Evolutionary conservation across 495 filamentous ascomycete species (phyloP), one percentile per base, ranked within the genome.

Genomic region (Hypoxylon trugodes): DNA sequence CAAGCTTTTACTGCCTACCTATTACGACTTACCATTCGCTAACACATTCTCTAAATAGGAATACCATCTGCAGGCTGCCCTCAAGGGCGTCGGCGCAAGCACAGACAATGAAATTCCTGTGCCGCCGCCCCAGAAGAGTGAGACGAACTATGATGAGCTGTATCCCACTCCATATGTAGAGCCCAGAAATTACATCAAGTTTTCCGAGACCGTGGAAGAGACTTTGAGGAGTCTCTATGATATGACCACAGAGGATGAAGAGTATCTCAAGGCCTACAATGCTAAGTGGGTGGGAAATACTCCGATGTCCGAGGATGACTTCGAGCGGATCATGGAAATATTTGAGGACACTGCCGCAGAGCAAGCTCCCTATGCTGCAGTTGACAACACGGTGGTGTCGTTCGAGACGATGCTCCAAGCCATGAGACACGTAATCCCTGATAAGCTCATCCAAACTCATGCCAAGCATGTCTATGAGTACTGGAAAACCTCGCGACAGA

Each of bases 131-230:
- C 85, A 94, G 69, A 87, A 93, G 74, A 91, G 89, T 70, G 83
- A 82, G 49, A 82, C 91, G 65, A 82, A 87, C 73, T 98, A 97
- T 89, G 91, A 93, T 68, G 81, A 89, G 60, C 84, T 97, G 48
- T 98, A 98, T 73, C 86, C 90, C 26, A 85, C 83, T 45, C 76
- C 79, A 38, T 96, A 93, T 77, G 83, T 85, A 70, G 87, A 95
- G 70, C 92, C 96, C 25, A 86, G 89, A 60, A 93, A 92, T 48
- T 98, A 97, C 77, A 97, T 98, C 70, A 91, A 95, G 72, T 98
- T 96, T 80, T 97, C 94, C 55, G 92, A 94, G 56, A 98, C 95
- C 2, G 96, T 98, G 43, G 95, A 98, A 78, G 95, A 98, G 73
- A 94, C 89, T 67, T 86, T 87, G 53, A 88, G 90, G 60, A 89